phyloP scores from a whole-genome alignment of 2,329 filamentous ascomycete genomes.

The Nannizziopsis barbatae region DNA sequence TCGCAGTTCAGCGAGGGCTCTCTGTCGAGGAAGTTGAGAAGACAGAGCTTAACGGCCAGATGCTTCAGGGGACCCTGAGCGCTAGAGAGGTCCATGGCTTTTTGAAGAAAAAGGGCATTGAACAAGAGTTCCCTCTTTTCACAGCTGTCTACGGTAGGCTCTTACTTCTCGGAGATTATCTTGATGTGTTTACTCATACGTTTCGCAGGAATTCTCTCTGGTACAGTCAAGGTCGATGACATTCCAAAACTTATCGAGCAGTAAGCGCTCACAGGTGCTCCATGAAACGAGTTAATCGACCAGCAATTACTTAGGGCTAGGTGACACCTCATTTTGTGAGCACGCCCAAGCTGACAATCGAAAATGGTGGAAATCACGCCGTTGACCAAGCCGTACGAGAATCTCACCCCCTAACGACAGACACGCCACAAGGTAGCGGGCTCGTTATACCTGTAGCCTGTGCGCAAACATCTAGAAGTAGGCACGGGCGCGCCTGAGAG shows the following conservation, averaged over 20 bases:
- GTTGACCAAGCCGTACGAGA: too few relatives aligned
- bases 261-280: slow-evolving; percentile 18
- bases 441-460: too few relatives aligned
- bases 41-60: slow-evolving; percentile 88
- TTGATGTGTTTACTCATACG: slow-evolving; percentile 14
- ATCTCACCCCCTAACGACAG: too few relatives aligned
- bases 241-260: slow-evolving; percentile 58
- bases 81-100: slow-evolving; percentile 86
- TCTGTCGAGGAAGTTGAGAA: slow-evolving; percentile 79
- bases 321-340: too few relatives aligned
- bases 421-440: too few relatives aligned
- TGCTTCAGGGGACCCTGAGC: slow-evolving; percentile 86
- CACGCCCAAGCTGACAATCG: too few relatives aligned
- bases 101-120: slow-evolving; percentile 63
- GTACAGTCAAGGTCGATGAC: slow-evolving; percentile 64
- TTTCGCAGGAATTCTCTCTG: slow-evolving; percentile 57
- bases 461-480: too few relatives aligned
- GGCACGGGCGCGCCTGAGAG: too few relatives aligned
- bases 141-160: slow-evolving; percentile 63
- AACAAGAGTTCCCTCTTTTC: slow-evolving; percentile 81
- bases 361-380: too few relatives aligned
- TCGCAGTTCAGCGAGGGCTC: slow-evolving; percentile 67
- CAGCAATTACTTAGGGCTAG: too few relatives aligned
- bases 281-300: too few relatives aligned
- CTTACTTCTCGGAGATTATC: not conserved